Base-by-base conservation (phyloP, 192 early-diverging fungal genomes). In the Coemansia guatemalensis region DNA sequence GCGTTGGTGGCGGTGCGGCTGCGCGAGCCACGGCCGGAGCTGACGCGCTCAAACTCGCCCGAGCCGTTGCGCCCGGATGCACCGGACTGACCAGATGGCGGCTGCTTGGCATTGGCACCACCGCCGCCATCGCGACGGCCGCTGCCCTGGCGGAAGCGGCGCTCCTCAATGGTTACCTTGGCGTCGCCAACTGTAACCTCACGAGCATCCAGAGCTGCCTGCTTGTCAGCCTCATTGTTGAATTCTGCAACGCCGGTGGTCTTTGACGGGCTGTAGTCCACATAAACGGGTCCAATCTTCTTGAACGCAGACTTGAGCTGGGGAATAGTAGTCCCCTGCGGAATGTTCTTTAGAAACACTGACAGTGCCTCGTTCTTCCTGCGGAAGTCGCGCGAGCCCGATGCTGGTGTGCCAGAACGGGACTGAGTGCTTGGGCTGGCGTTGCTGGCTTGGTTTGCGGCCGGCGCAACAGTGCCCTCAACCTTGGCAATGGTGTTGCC, bases 211-310 rank as follows among this genome's bases (percentile, higher is more conserved):
- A 94, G 86, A 14, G 90, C 87, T 4, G 74, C 71, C 30, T 82
- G 82, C 20, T 89, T 88, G 23, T 78, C 73, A 21, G 84, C 88
- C 25, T 70, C 73, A 12, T 83, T 77, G 30, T 72, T 69, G 69
- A 92, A 94, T 64, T 93, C 89, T 24, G 91, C 86, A 69, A 90
- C 88, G 2, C 86, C 88, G 30, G 66, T 75, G 64, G 82, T 82
- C 75, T 86, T 88, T 47, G 75, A 62, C 4, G 56, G 44, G 29
- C 67, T 67, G 41, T 86, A 83, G 52, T 90, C 88, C 27, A 94
- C 73, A 47, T 71, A 71, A n/a, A 92, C 82, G 1, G 60, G 30
- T 3, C 90, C 90, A 71, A 88, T 79, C 47, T 78, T 75, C 48
- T 58, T 60, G 60, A 89, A 89, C 3, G 72, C 84, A 20, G 82